These are phyloP conservation scores for Pycnococcus provasolii DNA, from an alignment of 139 green algal species.

Conservation along the genomic window DNA sequence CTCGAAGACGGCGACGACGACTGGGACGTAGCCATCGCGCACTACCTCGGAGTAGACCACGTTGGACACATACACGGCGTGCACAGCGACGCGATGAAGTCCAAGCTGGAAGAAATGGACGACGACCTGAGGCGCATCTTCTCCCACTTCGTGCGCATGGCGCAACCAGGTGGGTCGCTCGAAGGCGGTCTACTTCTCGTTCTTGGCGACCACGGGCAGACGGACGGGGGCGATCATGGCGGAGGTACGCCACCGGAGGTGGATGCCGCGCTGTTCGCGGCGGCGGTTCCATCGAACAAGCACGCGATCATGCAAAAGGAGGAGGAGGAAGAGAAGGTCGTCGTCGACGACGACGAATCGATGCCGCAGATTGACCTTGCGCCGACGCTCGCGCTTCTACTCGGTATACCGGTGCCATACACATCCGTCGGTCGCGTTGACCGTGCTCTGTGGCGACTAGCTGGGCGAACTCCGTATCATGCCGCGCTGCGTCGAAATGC, in stretches of 20 bases:
- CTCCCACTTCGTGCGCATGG: neutral
- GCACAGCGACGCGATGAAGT: slow-evolving; percentile 50
- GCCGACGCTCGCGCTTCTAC: slow-evolving; percentile 58
- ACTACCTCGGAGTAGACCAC: slow-evolving; percentile 93
- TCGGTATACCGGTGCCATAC: slow-evolving; percentile 58
- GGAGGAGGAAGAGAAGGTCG: neutral
- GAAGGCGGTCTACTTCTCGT: slow-evolving; percentile 62
- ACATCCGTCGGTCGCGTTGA: no score
- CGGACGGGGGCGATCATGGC: slow-evolving; percentile 77
- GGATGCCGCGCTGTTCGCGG: slow-evolving; percentile 15
- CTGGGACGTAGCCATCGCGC: slow-evolving; percentile 83
- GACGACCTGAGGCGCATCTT: slow-evolving; percentile 34
- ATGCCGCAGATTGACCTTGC: slow-evolving; percentile 76
- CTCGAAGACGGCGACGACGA: neutral
- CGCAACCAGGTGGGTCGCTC: neutral
- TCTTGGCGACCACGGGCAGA: slow-evolving; percentile 89
- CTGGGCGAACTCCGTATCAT: no score
- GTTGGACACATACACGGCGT: slow-evolving; percentile 74
- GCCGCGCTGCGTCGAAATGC: no score
- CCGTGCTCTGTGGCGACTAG: no score
- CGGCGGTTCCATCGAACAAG: neutral
- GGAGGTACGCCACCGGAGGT: slow-evolving; percentile 66
- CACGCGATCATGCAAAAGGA: neutral
- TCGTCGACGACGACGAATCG: neutral
- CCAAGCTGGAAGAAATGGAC: slow-evolving; percentile 80